Evolutionary conservation across 495 filamentous ascomycete species (phyloP).

Genomic region (Entonaema liquescens): DNA sequence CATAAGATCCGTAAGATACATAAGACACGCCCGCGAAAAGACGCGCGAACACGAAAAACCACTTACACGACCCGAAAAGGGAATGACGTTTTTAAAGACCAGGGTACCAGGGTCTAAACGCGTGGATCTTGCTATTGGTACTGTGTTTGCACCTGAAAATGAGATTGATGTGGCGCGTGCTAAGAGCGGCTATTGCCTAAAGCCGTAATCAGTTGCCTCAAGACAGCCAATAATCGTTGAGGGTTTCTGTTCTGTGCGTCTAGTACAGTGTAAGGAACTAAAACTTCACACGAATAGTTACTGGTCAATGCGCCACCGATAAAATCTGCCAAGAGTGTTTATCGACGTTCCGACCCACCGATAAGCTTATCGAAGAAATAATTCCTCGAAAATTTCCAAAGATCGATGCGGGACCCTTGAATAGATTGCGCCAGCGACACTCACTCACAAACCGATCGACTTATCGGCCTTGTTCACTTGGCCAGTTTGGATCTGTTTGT

Average conservation of each 20-base stretch:
- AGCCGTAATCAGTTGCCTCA: slow-evolving; percentile 15
- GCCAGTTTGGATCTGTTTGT: not conserved
- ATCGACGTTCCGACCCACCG: slow-evolving; percentile 7
- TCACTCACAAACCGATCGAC: slow-evolving; percentile 1
- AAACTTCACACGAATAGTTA: not conserved
- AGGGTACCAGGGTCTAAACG: slow-evolving; percentile 4
- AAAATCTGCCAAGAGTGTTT: slow-evolving; percentile 10
- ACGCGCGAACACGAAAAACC: slow-evolving; percentile 42
- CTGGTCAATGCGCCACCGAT: not conserved
- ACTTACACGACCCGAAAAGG: slow-evolving; percentile 40
- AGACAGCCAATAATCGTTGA: slow-evolving; percentile 19
- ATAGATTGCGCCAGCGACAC: slow-evolving; percentile 13
- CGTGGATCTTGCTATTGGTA: not conserved
- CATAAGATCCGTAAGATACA: too few species aligned
- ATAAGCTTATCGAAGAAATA: slow-evolving; percentile 32
- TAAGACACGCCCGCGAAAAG: slow-evolving; percentile 46
- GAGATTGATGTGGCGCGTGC: slow-evolving; percentile 6
- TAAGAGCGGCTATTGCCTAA: slow-evolving; percentile 8
- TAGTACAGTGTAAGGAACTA: slow-evolving; percentile 6
- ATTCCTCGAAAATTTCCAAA: slow-evolving; percentile 33
- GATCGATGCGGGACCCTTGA: slow-evolving; percentile 27
- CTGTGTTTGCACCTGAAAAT: not conserved
- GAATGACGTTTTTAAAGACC: slow-evolving; percentile 25
- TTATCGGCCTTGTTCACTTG: not conserved
- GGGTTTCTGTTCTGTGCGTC: not conserved